These are phyloP conservation scores for Trichosporon coremiiforme DNA, from an alignment of 1,284 basidiomycete species.

Conservation along the genomic window DNA sequence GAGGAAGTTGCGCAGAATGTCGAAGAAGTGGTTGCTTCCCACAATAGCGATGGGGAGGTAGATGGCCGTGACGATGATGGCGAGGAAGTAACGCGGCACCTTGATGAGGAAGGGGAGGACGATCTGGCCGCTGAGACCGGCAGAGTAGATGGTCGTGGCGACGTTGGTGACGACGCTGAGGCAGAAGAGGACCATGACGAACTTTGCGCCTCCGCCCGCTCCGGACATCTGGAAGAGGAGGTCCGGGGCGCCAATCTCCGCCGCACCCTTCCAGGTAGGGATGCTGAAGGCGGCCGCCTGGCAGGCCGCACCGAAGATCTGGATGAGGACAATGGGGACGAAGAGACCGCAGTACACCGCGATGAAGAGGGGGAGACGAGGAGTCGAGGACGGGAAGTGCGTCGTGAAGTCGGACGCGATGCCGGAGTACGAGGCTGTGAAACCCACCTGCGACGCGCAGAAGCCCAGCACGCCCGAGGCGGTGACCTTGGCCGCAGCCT, in stretches of 20 bases:
- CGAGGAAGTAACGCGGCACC: conserved; percentile 85
- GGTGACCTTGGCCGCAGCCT: conserved; percentile 41
- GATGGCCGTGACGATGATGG: conserved; percentile 75
- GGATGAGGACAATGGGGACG: conserved; percentile 67
- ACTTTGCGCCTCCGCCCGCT: conserved; percentile 67
- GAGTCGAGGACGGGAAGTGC: conserved; percentile 53
- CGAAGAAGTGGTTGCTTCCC: conserved; percentile 48
- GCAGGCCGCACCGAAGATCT: conserved; percentile 69
- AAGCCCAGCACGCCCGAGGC: conserved; percentile 49
- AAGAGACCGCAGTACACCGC: conserved; percentile 75
- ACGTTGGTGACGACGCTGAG: conserved; percentile 78
- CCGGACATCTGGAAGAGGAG: conserved; percentile 74
- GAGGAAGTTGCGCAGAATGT: conserved; percentile 52
- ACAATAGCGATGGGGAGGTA: conserved; percentile 57
- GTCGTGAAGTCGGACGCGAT: conserved; percentile 54
- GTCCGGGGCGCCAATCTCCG: conserved; percentile 69
- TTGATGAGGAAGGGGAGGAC: conserved; percentile 64
- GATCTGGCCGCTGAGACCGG: conserved; percentile 78
- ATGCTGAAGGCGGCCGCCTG: conserved; percentile 62
- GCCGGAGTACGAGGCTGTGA: conserved; percentile 49
- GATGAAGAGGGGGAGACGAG: conserved; percentile 61
- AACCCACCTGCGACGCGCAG: conserved; percentile 51
- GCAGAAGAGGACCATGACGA: conserved; percentile 68
- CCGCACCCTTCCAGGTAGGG: conserved; percentile 65
- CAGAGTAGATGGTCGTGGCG: conserved; percentile 77